Evolutionary conservation across 345 rosid species (phyloP), one percentile per base, ranked within the genome.

Genomic region (Capsella bursapastoris): DNA sequence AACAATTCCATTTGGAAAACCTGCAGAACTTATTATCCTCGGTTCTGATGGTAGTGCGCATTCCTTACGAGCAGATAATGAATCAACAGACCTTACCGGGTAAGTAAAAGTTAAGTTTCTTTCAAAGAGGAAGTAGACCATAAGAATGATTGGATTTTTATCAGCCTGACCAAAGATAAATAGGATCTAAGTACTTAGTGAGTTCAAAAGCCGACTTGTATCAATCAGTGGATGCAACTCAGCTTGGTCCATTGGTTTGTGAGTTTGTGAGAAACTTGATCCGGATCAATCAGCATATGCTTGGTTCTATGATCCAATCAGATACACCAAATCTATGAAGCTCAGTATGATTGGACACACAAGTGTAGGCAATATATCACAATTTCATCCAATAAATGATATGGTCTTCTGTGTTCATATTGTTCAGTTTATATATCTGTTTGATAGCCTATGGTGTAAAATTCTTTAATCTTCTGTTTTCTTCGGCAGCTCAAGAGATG

Each of bases 1-100:
- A 71, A 34, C 82, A 31, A 85, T 89, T 79, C 89, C 92, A 18
- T 90, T 72, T 59, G 97, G 91, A 45, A 84, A 82, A 52, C 84
- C 87, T 62, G 57, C 82, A 70, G 89, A 83, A 32, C 83, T 96
- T 79, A 41, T 82, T 35, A 81, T 96, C 75, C 32, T 51, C 76
- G 83, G 81, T 74, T 76, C 96, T 22, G 73, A 79, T 75, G 88
- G 86, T 51, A 74, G 13, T 57, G 87, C 81, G 68, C 82, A 75
- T 77, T 56, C 70, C 53, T 79, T 96, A 80, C 86, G 88, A 84
- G 86, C 82, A 34, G 96, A 86, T 29, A 53, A 72, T 76, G 71
- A 48, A 73, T 12, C 86, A 29, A 37, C 83, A 57, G 97, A 92
- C 29, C 59, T 83, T 70, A 78, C 84, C 78, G 73, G 94, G 99